Percentiles rank a stretch among this genome's conserved stretches.
phyloP scores from a whole-genome alignment of 164 flowering plant species.

The Berberis vulgaris region DNA sequence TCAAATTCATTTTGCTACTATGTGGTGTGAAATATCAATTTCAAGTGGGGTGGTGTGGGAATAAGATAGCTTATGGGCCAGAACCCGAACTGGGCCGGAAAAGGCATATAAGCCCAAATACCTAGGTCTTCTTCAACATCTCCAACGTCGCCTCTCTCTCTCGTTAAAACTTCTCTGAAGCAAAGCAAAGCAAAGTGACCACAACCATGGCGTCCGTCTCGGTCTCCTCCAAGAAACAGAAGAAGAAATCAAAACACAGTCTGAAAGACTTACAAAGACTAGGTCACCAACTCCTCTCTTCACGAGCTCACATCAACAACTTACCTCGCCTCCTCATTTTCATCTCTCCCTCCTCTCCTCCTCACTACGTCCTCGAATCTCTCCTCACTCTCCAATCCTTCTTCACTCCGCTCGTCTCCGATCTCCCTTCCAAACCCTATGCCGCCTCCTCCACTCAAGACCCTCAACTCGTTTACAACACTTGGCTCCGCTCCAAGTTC shows the following conservation, averaged over 20 bases:
- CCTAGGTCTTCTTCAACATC: neutral
- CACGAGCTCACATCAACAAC: slow-evolving; percentile 75
- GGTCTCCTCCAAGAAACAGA: neutral
- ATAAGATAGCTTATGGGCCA: no score
- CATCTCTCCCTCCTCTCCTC: slow-evolving; percentile 46
- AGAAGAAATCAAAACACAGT: neutral
- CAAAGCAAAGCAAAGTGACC: neutral
- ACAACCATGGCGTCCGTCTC: neutral
- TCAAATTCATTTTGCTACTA: no score
- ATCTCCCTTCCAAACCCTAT: slow-evolving; percentile 33
- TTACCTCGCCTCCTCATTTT: slow-evolving; percentile 57
- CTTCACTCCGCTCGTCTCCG: slow-evolving; percentile 56
- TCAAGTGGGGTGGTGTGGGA: no score
- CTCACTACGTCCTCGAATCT: slow-evolving; percentile 55
- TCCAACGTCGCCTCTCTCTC: neutral
- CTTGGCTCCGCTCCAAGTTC: slow-evolving; percentile 74
- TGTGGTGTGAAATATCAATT: no score
- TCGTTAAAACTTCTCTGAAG: neutral
- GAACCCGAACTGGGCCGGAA: no score
- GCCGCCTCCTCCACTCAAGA: slow-evolving; percentile 15
- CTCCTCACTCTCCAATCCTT: slow-evolving; percentile 57
- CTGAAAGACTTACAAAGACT: slow-evolving; percentile 51
- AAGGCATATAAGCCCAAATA: no score
- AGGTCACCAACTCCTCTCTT: slow-evolving; percentile 62
- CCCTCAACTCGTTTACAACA: slow-evolving; percentile 46